Conservation (phyloP, 73 alveolate genomes). For the Stentor coeruleus region DNA sequence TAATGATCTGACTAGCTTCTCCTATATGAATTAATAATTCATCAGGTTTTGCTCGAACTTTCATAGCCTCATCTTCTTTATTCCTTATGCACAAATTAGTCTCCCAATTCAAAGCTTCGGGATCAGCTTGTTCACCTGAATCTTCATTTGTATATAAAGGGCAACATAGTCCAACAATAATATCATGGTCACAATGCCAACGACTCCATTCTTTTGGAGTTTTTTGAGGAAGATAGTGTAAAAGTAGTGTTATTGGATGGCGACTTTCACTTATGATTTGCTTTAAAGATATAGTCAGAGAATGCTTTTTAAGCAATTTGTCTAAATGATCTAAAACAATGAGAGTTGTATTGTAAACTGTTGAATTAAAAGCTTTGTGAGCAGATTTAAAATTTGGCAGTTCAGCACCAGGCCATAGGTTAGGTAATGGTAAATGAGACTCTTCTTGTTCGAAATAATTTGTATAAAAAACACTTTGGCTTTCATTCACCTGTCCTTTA, state of each 20-base stretch:
- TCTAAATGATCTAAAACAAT: slow-evolving; percentile 52
- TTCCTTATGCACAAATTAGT: slow-evolving; percentile 60
- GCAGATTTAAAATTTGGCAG: slow-evolving; percentile 60
- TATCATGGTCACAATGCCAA: slow-evolving; percentile 76
- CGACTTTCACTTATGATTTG: neutral
- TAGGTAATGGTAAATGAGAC: slow-evolving; percentile 28
- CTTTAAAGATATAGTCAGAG: neutral
- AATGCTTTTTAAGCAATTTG: slow-evolving; percentile 27
- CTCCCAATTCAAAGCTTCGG: slow-evolving; percentile 39
- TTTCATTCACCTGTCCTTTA: slow-evolving; percentile 53
- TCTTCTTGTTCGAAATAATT: slow-evolving; percentile 47
- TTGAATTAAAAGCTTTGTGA: slow-evolving; percentile 41
- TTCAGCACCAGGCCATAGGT: slow-evolving; percentile 58
- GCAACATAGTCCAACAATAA: slow-evolving; percentile 61
- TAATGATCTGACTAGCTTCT: slow-evolving; percentile 60
- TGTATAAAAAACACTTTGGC: slow-evolving; percentile 65
- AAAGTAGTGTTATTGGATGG: slow-evolving; percentile 18
- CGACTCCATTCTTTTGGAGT: slow-evolving; percentile 65
- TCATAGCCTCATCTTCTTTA: slow-evolving; percentile 39
- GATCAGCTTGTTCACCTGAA: slow-evolving; percentile 30
- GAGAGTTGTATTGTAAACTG: slow-evolving; percentile 46
- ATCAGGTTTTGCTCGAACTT: slow-evolving; percentile 40
- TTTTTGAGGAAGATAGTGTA: slow-evolving; percentile 62
- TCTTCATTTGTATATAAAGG: slow-evolving; percentile 51
- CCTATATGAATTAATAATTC: slow-evolving; percentile 63